These are phyloP conservation scores for Boletellus ananas DNA, from an alignment of 768 basidiomycete genomes.

Conservation along the genomic window DNA sequence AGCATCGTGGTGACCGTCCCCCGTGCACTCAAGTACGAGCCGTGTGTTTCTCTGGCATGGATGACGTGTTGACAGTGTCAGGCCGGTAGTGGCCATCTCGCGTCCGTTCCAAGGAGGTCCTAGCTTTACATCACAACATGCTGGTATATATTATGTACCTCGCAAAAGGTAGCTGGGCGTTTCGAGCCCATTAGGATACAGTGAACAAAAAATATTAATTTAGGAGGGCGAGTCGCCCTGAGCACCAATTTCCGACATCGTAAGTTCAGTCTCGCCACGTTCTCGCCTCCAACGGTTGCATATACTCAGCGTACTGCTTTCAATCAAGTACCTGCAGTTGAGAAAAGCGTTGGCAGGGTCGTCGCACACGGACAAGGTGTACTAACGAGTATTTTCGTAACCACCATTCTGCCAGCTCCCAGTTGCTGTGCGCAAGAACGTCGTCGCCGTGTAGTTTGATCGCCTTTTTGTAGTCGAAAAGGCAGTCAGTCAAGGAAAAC, in stretches of 20 bases:
- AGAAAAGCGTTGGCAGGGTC: not conserved
- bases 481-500: constrained; percentile 75
- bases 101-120: too few species aligned
- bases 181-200: constrained; percentile 8
- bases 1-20: constrained; percentile 75
- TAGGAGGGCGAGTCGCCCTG: constrained; percentile 32
- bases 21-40: not conserved
- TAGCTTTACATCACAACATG: not conserved
- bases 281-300: constrained; percentile 88
- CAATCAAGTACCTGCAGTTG: constrained; percentile 66
- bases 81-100: not conserved
- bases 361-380: not conserved
- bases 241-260: constrained; percentile 48
- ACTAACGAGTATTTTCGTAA: constrained; percentile 73
- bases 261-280: constrained; percentile 71
- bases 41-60: not conserved
- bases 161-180: not conserved
- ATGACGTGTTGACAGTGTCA: not conserved
- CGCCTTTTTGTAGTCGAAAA: constrained; percentile 65
- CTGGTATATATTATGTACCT: constrained; percentile 11
- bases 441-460: constrained; percentile 87
- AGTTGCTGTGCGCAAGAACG: constrained; percentile 82
- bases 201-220: not conserved
- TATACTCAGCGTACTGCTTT: constrained; percentile 62
- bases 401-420: constrained; percentile 87